Evolutionary conservation across 306 rosid genomes (phyloP), one percentile per base, ranked within the genome.

Genomic region (Dalbergia cultrata): DNA sequence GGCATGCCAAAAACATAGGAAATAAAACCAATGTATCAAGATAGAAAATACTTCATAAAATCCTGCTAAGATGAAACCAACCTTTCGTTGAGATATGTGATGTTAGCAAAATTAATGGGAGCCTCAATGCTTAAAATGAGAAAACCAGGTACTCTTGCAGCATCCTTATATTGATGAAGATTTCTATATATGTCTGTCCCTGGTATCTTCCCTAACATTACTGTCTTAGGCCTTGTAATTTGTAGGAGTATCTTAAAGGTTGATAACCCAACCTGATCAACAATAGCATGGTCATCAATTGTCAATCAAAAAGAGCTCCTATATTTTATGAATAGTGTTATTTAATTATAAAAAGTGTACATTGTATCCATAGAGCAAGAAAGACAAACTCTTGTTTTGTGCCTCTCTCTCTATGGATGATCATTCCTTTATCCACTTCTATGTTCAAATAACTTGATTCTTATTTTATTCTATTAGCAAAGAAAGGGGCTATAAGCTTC

Each of bases 31-130:
- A 43, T 17, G 47, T 13, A 35, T 44, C 34, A 19, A 63, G 65
- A 70, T 7, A 44, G 69, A 77, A n/a, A 14, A 47, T 13, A 37
- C 59, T 17, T 41, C 35, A 68, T 18, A 41, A 43, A 35, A 60
- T 19, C 7, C 3, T 68, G 56, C 72, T 41, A 49, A 39, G 31
- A 8, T 72, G 68, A 63, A 80, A 60, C 86, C 26, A 81, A 88
- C 97, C 98, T 91, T 71, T 95, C 99, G 33, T 90, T 95, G 45
- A 95, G 97, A 82, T 95, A 95, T 22, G 92, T 87, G 69, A 86
- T 86, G 84, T 95, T 95, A 8, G 99, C 92, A 69, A 95, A 95
- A 85, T 92, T 95, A 87, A 95, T 89, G 8, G 99, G 92, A 86
- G 99, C 95, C 82, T 93, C 98, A n/a, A 95, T 88, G 87, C 97